Percentiles rank a stretch among this genome's conserved stretches.
phyloP scores from a whole-genome alignment of 2,329 filamentous ascomycete genomes.

The Pestalotiopsis sp. region DNA sequence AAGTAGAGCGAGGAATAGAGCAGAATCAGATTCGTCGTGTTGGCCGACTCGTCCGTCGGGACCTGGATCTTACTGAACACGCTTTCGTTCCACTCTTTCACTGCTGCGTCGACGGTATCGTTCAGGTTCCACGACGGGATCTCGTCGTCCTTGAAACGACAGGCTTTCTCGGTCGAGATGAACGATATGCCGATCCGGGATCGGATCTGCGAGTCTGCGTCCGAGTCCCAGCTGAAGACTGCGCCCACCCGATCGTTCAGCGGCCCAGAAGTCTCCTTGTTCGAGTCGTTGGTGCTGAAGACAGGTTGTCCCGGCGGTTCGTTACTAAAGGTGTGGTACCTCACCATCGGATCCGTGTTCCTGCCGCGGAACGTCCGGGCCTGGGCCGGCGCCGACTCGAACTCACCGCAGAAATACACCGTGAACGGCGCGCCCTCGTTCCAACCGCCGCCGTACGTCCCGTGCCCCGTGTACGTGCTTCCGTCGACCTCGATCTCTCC shows the following conservation, averaged over 20 bases:
- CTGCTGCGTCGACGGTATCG: constrained; percentile 6
- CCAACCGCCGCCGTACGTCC: constrained; percentile 44
- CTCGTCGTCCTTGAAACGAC: constrained; percentile 14
- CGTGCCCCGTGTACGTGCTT: constrained; percentile 46
- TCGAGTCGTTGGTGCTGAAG: neutral
- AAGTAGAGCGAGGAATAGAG: constrained; percentile 56
- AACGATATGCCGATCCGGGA: constrained; percentile 5
- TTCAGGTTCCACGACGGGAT: constrained; percentile 2
- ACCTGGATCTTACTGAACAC: constrained; percentile 9
- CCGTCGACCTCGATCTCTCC: constrained; percentile 40
- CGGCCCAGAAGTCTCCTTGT: constrained; percentile 28
- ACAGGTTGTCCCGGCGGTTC: neutral
- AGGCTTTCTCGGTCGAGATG: constrained; percentile 4
- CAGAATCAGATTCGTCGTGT: constrained; percentile 21
- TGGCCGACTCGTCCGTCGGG: constrained; percentile 20
- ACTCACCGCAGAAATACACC: constrained; percentile 45
- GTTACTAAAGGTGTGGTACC: constrained; percentile 10
- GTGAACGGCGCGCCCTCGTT: constrained; percentile 41
- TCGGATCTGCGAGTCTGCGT: constrained; percentile 11
- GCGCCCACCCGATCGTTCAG: constrained; percentile 12
- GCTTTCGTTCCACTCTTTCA: constrained; percentile 7
- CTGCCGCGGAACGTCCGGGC: constrained; percentile 32
- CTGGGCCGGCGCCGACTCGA: constrained; percentile 33
- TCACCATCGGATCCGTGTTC: constrained; percentile 9
- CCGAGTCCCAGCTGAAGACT: constrained; percentile 6